Percentiles rank a stretch among this genome's conserved stretches.
These are phyloP conservation scores for Sporothrix euskadiensis DNA, from an alignment of 2,329 filamentous ascomycete species.

Conservation along the genomic window DNA sequence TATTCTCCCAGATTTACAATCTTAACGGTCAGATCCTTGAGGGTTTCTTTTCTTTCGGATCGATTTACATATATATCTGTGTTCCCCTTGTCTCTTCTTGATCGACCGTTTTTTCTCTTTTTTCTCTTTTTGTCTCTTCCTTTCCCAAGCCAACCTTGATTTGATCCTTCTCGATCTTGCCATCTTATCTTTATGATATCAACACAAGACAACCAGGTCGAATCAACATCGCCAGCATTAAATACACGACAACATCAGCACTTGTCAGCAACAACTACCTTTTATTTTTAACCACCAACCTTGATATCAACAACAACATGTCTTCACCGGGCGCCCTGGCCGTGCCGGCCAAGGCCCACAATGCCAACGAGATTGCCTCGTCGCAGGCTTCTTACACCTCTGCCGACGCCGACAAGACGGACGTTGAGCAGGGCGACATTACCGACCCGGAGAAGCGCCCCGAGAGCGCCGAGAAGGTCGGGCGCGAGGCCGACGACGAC, in stretches of 20 bases:
- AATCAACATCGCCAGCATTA: constrained; percentile 3
- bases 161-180: background rate
- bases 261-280: background rate
- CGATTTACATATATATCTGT: constrained; percentile 20
- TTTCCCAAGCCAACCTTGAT: constrained; percentile 1
- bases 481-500: background rate
- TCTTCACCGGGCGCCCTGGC: constrained; percentile 4
- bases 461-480: background rate
- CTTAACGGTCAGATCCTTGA: background rate
- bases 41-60: background rate
- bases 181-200: background rate
- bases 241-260: background rate
- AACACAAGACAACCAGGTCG: background rate
- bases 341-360: constrained; percentile 8
- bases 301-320: background rate
- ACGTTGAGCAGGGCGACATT: constrained; percentile 16
- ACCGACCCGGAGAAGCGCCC: constrained; percentile 27
- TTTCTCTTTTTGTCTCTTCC: background rate
- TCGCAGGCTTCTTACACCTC: constrained; percentile 29
- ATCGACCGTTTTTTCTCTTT: background rate
- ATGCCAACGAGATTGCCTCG: constrained; percentile 18
- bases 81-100: background rate
- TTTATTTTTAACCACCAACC: background rate
- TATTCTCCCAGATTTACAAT: background rate
- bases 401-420: constrained; percentile 29